phyloP scores from a whole-genome alignment of 73 alveolate species.

The Paramecium sexaurelia region DNA sequence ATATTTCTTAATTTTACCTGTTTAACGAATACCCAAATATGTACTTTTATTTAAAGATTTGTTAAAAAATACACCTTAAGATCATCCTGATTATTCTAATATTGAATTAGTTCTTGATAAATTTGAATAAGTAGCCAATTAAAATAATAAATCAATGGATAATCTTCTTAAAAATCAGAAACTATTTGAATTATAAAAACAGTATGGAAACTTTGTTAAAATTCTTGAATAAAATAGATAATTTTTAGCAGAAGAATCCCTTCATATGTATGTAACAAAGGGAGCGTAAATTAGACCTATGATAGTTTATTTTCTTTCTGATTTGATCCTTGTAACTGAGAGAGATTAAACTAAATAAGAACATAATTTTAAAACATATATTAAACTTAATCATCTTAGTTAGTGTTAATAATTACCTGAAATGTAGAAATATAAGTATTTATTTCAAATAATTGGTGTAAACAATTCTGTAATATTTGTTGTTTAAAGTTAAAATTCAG shows the following conservation, averaged over 20 bases:
- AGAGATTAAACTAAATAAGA: slow-evolving; percentile 9
- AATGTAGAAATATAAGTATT: not conserved
- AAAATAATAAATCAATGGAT: slow-evolving; percentile 28
- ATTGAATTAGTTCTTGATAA: not conserved
- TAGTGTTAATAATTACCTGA: not conserved
- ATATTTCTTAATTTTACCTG: slow-evolving; percentile 19
- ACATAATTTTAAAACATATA: not conserved
- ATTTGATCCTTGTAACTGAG: slow-evolving; percentile 26
- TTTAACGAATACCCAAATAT: slow-evolving; percentile 32
- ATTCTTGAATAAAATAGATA: not conserved
- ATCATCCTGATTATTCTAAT: slow-evolving; percentile 12
- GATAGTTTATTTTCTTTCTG: slow-evolving; percentile 21
- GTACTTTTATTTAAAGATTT: not conserved
- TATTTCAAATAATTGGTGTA: not conserved
- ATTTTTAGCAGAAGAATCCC: slow-evolving; percentile 11
- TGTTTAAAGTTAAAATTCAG: not conserved
- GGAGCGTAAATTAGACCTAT: not conserved
- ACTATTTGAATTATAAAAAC: slow-evolving; percentile 31
- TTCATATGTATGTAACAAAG: not conserved
- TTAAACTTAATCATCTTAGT: not conserved
- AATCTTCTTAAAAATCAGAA: not conserved
- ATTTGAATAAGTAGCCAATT: not conserved
- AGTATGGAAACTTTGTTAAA: not conserved
- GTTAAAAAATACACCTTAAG: not conserved
- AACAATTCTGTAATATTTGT: not conserved